Percentiles rank a stretch among this genome's conserved stretches.
These are phyloP conservation scores for Tricholoma bakamatsutake DNA, from an alignment of 768 basidiomycete genomes.

Conservation along the genomic window DNA sequence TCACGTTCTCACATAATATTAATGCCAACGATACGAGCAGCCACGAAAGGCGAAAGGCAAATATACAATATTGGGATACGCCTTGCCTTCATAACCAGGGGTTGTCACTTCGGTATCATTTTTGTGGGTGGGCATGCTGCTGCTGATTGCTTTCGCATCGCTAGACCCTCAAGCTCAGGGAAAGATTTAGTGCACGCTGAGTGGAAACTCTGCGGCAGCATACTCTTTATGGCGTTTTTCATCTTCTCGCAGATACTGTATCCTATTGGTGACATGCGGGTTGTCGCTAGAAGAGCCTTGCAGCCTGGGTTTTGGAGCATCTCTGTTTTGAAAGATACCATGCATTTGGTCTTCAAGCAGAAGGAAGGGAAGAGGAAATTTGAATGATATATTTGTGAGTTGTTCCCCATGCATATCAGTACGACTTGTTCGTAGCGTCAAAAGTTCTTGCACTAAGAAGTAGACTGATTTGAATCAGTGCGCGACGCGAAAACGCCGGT, in stretches of 20 bases:
- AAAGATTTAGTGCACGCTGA: neutral
- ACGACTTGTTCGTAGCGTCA: too few species aligned
- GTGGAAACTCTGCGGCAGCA: neutral
- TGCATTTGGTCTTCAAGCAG: neutral
- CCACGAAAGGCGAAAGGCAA: neutral
- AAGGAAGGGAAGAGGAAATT: too few species aligned
- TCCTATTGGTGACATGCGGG: conserved; percentile 4
- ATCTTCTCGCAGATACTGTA: conserved; percentile 5
- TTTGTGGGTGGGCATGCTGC: conserved; percentile 12
- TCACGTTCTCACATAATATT: conserved; percentile 1
- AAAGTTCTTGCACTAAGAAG: too few species aligned
- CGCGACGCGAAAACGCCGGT: neutral
- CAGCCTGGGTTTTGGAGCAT: conserved; percentile 9
- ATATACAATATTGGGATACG: conserved; percentile 10
- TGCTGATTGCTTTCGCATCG: conserved; percentile 8
- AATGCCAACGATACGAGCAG: neutral
- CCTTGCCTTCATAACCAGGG: conserved; percentile 5
- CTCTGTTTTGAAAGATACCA: conserved; percentile 4
- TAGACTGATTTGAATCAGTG: too few species aligned
- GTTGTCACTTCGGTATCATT: conserved; percentile 11
- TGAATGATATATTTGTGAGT: neutral
- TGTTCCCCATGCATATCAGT: neutral
- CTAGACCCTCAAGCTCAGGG: neutral
- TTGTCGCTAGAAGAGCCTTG: neutral
- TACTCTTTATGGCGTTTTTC: conserved; percentile 8